Evolutionary conservation across 805 yeast species (phyloP), one percentile per base, ranked within the genome.

Genomic region (Pichia scutulata): DNA sequence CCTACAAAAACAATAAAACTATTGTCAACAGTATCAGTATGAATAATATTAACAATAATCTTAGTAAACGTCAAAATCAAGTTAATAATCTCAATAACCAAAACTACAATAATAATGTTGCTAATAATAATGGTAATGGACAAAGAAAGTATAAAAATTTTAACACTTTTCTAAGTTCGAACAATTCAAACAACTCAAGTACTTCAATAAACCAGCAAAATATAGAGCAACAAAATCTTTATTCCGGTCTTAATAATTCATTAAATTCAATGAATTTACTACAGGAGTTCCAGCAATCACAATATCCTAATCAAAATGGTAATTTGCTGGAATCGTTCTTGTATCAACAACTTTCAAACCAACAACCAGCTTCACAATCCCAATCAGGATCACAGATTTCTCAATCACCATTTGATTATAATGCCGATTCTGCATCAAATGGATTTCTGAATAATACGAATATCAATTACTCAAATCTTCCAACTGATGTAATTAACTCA

Each of bases 251-350:
- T n/a, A 33, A 33, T 9, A 33, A n/a, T 33, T 9, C 37, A 4
- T 16, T 39, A 39, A 43, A 33, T 21, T 18, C 52, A 2, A 33
- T 25, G 30, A 47, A 47, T 39, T 44, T 47, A 33, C 14, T 47
- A 16, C 52, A 46, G 26, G 44, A 45, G 46, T 21, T 25, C 13
- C 42, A 23, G 25, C 45, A 50, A 19, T 2, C 16, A 2, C 41
- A 39, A 21, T 16, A 19, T 24, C 14, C 19, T 39, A 39, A 22
- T 23, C 40, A 46, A 12, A 44, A 41, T 33, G 22, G 47, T 7
- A 50, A 53, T 18, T 36, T 51, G 13, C 24, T 52, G 16, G 51
- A 52, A 36, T 49, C 57, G 8, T 46, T 51, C 14, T 21, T 51
- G 24, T 24, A 37, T 7, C 56, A 49, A 33, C 55, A 54, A 41